Base-by-base conservation (phyloP, 2,329 filamentous ascomycete species). In the Cladophialophora bantiana region DNA sequence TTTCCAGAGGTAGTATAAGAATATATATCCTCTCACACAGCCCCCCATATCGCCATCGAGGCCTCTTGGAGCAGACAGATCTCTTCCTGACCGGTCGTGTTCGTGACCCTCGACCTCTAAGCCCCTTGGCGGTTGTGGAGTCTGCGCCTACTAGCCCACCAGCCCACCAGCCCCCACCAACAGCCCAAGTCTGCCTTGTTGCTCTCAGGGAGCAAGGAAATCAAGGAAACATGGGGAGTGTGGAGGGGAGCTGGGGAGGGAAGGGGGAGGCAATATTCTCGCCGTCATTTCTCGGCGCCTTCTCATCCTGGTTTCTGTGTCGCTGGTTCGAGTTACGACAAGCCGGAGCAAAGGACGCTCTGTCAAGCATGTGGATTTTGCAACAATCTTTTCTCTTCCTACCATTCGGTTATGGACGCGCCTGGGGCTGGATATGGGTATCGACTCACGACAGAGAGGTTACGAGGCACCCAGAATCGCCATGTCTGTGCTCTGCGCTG, bases 381-480 rank as follows among this genome's bases (percentile, higher is more conserved):
- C 20, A 59, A 45, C 18, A 20, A 45, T 7, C 18, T 12, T 32
- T 59, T 59, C n/a, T 59, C 56, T 59, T 38, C 10, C 56, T 59
- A 26, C 26, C 2, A 9, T n/a, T 20, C 48, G 48, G 10, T 9
- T 9, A 59, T 45, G 34, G 20, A 1, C 18, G 18, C 1, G 13
- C 7, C 26, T 31, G 26, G 15, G 10, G 36, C 36, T 26, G 31
- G 31, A 18, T 4, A 18, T 42, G n/a, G 35, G n/a, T 31, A n/a
- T 20, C 7, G n/a, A n/a, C 53, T 56, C 26, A 57, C 53, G 20
- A 26, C 52, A 3, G 40, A 52, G 26, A 61, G 42, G 26, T 61
- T 40, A 12, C 58, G 42, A 35, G 58, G 58, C 42, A 61, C 58
- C 58, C 58, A 61, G 20, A 63, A 34, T n/a, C 20, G 48, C 50